These are phyloP conservation scores for Salix dunnii DNA, from an alignment of 345 rosid species.

Conservation along the genomic window DNA sequence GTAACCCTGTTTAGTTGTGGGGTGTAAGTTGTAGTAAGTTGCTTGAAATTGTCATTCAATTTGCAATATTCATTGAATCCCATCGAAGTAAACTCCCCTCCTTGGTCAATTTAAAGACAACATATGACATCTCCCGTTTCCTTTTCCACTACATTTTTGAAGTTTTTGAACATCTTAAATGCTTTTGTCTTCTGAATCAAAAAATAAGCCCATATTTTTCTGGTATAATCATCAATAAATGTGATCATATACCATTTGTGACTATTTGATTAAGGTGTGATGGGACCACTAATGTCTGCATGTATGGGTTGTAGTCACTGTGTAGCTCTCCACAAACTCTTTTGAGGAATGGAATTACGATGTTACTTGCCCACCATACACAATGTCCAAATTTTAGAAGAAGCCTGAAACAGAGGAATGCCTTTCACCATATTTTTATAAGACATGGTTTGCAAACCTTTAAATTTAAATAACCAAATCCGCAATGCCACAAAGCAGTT, in stretches of 20 bases:
- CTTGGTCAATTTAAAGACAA: no score
- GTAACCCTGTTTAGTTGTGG: neutral
- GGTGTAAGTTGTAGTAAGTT: neutral
- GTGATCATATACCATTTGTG: neutral
- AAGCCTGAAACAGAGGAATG: neutral
- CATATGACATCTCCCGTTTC: neutral
- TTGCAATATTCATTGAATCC: neutral
- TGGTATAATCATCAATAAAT: neutral
- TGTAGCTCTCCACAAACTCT: neutral
- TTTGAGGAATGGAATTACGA: neutral
- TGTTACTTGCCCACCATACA: conserved; percentile 2
- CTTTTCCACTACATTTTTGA: neutral
- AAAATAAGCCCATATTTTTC: neutral
- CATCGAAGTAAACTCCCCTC: neutral
- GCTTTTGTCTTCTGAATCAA: no score
- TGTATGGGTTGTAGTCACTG: neutral
- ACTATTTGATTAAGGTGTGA: neutral
- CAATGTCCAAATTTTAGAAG: neutral
- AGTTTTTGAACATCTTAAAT: neutral
- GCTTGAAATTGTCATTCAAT: neutral
- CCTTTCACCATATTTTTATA: neutral
- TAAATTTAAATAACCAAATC: no score
- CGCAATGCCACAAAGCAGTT: no score
- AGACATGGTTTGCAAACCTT: neutral
- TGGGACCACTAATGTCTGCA: neutral